Conservation (phyloP, 495 filamentous ascomycete species). For the Peziza echinospora region DNA sequence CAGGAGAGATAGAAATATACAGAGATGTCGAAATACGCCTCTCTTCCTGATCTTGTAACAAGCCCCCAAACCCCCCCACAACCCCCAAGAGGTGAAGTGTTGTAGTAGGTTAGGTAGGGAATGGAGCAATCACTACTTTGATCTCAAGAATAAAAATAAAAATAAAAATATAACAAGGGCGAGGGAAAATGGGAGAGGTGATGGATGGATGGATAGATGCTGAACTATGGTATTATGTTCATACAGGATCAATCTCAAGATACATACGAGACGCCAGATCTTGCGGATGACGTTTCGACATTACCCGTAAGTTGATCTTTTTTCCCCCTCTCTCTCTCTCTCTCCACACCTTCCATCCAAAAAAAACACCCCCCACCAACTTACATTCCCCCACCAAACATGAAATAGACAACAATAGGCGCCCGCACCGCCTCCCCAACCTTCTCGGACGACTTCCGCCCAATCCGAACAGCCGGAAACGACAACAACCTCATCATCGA, state of each 20-base stretch:
- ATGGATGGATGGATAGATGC: too few species aligned
- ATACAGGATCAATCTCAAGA: background rate
- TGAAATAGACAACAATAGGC: background rate
- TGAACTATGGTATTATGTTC: too few species aligned
- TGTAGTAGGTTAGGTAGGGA: too few species aligned
- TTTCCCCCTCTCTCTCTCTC: slow-evolving; percentile 2
- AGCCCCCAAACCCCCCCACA: background rate
- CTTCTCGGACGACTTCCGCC: background rate
- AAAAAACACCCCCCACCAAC: background rate
- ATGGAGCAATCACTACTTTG: too few species aligned
- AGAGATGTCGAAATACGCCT: slow-evolving; percentile 1
- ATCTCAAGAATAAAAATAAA: too few species aligned
- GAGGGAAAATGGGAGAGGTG: too few species aligned
- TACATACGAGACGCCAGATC: slow-evolving; percentile 13
- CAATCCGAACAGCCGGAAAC: background rate
- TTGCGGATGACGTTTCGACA: slow-evolving; percentile 56
- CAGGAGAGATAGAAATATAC: too few species aligned
- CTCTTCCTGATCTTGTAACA: background rate
- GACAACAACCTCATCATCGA: background rate
- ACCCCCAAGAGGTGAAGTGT: background rate
- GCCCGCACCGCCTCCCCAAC: background rate
- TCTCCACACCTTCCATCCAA: background rate
- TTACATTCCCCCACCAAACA: background rate
- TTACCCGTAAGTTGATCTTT: slow-evolving; percentile 25
- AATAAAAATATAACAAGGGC: too few species aligned